Evolutionary conservation across 2,329 filamentous ascomycete species (phyloP).

Genomic region (Trichoderma aggressivum): DNA sequence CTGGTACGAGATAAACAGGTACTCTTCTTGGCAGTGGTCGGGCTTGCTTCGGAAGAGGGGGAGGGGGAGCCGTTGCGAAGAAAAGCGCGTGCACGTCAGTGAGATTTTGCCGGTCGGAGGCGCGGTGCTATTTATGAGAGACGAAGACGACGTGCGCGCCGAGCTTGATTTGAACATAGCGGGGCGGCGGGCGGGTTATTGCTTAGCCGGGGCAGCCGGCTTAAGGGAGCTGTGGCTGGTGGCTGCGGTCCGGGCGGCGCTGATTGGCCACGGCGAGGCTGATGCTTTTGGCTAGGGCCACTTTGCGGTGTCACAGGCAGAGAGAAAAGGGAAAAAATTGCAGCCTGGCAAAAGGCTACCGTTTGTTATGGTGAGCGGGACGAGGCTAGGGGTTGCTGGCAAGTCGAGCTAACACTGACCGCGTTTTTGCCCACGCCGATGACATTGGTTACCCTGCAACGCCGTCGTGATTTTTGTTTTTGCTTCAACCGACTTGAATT

Average conservation of each 20-base stretch:
- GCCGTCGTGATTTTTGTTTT: background rate
- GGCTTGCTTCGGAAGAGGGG: constrained; percentile 18
- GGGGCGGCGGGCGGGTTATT: constrained; percentile 30
- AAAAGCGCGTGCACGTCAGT: constrained; percentile 48
- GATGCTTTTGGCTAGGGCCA: constrained; percentile 13
- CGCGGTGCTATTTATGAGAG: constrained; percentile 47
- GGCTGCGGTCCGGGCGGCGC: background rate
- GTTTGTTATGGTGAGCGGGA: constrained; percentile 10
- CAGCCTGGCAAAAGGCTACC: background rate
- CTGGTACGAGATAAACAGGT: background rate
- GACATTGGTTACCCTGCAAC: background rate
- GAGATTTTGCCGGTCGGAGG: constrained; percentile 42
- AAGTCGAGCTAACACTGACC: background rate
- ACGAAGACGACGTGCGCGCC: constrained; percentile 35
- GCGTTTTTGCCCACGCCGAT: constrained; percentile 4
- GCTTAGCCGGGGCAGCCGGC: constrained; percentile 28
- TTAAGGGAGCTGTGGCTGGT: constrained; percentile 20
- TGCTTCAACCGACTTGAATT: no score
- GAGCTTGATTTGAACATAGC: constrained; percentile 38
- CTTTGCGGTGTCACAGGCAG: constrained; percentile 7
- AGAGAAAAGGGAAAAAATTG: background rate
- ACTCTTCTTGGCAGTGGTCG: background rate
- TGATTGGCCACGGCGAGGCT: background rate
- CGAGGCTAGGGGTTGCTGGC: background rate
- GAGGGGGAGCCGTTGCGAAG: constrained; percentile 36